These are phyloP conservation scores for Chytriomyces hyalinus DNA, from an alignment of 192 early-diverging fungal genomes.

Conservation along the genomic window DNA sequence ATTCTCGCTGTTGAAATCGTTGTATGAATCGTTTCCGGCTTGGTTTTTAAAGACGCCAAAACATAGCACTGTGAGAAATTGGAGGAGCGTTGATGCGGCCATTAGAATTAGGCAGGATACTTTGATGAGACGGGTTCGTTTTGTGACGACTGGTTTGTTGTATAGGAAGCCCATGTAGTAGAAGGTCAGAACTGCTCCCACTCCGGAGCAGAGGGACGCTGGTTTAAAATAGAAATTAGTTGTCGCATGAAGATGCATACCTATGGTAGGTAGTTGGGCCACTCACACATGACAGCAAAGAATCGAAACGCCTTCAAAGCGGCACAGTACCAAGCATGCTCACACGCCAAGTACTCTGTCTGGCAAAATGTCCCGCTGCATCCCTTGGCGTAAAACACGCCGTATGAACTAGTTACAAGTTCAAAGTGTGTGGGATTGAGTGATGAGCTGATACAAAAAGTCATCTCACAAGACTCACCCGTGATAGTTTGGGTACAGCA, in stretches of 20 bases:
- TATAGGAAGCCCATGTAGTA: background rate
- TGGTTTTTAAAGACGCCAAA: background rate
- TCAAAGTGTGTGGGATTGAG: too few species aligned
- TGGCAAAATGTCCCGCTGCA: background rate
- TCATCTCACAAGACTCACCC: background rate
- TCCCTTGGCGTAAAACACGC: background rate
- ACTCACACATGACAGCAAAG: constrained; percentile 1
- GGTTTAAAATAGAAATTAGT: background rate
- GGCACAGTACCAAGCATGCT: background rate
- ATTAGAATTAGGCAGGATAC: background rate
- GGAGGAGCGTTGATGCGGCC: background rate
- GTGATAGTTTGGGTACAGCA: background rate
- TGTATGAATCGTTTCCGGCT: background rate
- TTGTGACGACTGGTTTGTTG: background rate
- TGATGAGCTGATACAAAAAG: too few species aligned
- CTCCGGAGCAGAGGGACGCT: background rate
- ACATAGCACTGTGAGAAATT: background rate
- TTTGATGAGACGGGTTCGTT: background rate
- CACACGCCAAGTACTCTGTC: background rate
- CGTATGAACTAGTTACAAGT: background rate
- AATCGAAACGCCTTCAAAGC: background rate
- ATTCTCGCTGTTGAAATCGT: background rate
- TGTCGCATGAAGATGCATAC: background rate
- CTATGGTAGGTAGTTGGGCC: background rate
- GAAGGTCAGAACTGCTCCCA: background rate